Base-by-base conservation (phyloP, 2,329 filamentous ascomycete species). In the Triangularia verruculosa region DNA sequence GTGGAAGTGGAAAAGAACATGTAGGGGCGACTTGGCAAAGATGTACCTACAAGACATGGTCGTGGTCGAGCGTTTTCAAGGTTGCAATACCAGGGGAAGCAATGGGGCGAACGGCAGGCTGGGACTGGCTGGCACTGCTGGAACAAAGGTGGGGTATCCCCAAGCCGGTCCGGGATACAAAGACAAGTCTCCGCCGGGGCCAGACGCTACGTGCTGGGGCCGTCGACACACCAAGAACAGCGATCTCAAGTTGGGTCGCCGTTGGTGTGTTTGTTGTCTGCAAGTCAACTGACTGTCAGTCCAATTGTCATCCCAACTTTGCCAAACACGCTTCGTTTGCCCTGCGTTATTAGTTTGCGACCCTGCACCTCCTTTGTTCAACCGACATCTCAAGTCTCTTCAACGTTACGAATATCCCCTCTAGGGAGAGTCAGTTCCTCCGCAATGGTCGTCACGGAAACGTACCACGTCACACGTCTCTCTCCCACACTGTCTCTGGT, bases 61-160 rank as follows among this genome's bases (percentile, higher is more conserved):
- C n/a, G 39, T n/a, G 34, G 13, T 12, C n/a, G 39, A 47, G 39
- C 39, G 39, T 47, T 47, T 47, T 47, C 39, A 47, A n/a, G n/a
- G 39, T 20, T 8, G 39, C 39, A 47, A 20, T 47, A 20, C n/a
- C 39, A 47, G 39, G 51, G 51, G 51, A 15, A 27, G 15, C 15
- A 17, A 53, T 57, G 59, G 54, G 59, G 59, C 51, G 59, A 59
- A 56, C 51, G 25, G 15, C 25, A 51, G 7, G 52, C 22, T 60
- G 59, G 54, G 22, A 20, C 17, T 39, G 39, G 51, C 51, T 54
- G 62, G 54, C 9, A 17, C n/a, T 7, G 57, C 47, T 15, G 24
- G 34, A 53, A 57, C 39, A 61, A 64, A 25, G 51, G 22, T 25
- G 51, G 51, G 51, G 22, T 54, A 2, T 12, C 51, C 51, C 22